Percentiles rank a stretch among this genome's conserved stretches.
Evolutionary conservation across 164 flowering plant species (phyloP).

Genomic region (Vitis riparia): DNA sequence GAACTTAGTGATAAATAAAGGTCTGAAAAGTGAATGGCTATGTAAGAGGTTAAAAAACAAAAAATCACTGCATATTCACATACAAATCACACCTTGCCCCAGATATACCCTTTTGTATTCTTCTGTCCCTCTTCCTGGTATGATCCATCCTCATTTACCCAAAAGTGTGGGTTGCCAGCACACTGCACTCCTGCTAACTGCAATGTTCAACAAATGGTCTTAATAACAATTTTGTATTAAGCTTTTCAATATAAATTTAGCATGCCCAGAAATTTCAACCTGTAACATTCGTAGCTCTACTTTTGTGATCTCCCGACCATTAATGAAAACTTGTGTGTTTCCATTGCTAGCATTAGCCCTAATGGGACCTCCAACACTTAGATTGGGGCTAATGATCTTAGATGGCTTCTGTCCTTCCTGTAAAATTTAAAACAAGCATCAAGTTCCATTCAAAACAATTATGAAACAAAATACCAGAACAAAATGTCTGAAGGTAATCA

Average conservation of each 20-base stretch:
- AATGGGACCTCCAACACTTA: constrained; percentile 80
- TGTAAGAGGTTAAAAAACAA: neutral
- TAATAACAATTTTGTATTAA: neutral
- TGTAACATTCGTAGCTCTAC: constrained; percentile 82
- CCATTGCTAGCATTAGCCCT: constrained; percentile 86
- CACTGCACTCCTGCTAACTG: constrained; percentile 96
- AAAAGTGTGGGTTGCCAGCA: constrained; percentile 94
- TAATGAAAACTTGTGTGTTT: constrained; percentile 79
- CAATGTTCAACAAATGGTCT: constrained; percentile 18
- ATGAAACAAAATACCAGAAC: constrained; percentile 5
- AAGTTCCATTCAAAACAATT: constrained; percentile 11
- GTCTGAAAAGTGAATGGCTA: neutral
- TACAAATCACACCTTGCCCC: constrained; percentile 77
- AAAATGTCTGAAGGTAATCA: neutral
- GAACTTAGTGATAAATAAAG: neutral
- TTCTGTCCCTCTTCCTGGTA: constrained; percentile 95
- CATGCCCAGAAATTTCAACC: constrained; percentile 41
- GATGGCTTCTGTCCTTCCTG: constrained; percentile 95
- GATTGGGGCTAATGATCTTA: constrained; percentile 75
- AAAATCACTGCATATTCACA: neutral
- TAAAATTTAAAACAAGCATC: constrained; percentile 20
- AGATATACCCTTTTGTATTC: constrained; percentile 82
- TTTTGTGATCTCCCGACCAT: constrained; percentile 94
- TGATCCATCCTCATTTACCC: constrained; percentile 97
- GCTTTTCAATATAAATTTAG: neutral